Evolutionary conservation across 1,139 yeast species (phyloP), one percentile per base, ranked within the genome.

Genomic region (Meyerozyma guilliermondii): DNA sequence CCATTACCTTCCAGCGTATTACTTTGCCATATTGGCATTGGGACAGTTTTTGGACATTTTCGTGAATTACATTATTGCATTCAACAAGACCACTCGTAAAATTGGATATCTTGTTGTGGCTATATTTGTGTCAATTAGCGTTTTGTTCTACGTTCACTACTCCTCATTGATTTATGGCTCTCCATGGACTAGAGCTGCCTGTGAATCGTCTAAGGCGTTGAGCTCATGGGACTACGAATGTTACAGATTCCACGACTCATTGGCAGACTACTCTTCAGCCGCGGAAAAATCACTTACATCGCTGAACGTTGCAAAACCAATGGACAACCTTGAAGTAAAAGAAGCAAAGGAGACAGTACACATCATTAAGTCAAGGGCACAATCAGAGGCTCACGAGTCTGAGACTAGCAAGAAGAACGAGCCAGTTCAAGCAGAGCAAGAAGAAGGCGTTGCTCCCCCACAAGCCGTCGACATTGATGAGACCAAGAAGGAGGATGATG

Each of bases 1-100:
- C 62, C 98, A 91, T 63, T 91, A 92, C 62, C 71, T 92, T 52
- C 96, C 96, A 43, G 85, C 96, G 4, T 80, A 87, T 41, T 92
- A 89, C 68, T 91, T 92, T 64, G 95, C 92, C 38, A 74, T 91
- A 43, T 74, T 92, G 51, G 89, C 91, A 0, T 68, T 92, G 46
- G 92, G 94, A 23, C 96, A 89, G 60, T 72, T 79, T 46, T 76
- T 89, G 53, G 96, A 92, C 58, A 70, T 88, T 43, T 49, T 85
- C 41, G 76, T 80, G 37, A 70, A 77, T 17, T 71, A 73, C 60
- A 41, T 64, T 38, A 58, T 74, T 64, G 60, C 73, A 46, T 59
- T 67, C 56, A 69, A 67, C 29, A 52, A 55, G 46, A 38, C 51
- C 26, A 46, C 59, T 56, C 75, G 64, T 50, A 53, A 63, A 35